Base-by-base conservation (phyloP, 2,329 filamentous ascomycete species). In the Pseudocercospora cruenta region DNA sequence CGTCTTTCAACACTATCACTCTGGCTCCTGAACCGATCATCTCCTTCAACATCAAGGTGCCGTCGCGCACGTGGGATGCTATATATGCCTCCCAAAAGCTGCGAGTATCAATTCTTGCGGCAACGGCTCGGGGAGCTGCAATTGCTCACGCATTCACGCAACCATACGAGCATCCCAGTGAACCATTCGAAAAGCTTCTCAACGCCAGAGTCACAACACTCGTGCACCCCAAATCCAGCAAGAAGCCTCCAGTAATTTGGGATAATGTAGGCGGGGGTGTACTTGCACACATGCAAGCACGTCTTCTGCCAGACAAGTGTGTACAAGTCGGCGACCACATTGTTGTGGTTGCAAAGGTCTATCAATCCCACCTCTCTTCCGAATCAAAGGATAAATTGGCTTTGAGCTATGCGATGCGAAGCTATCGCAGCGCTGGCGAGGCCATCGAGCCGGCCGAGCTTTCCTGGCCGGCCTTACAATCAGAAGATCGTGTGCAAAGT, bases 1-100 rank as follows among this genome's bases (percentile, higher is more conserved):
- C 87, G 2, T 89, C 87, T 1, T 84, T 90, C 76, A 87, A 79
- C 67, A 86, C 86, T 3, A 85, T 89, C 14, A 83, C 85, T 0
- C 77, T 89, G 2, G 73, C 80, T 31, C 87, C 87, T 1, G 69
- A 74, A 1, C 85, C 87, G 0, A 80, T 86, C n/a, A 80, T 89
- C 26, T 87, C 85, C 0, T 89, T 90, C 81, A 90, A 89, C 67
- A 81, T 89, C 63, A 83, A 83, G 60, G 71, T 81, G 1, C 85
- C 86, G 1, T 88, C 86, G 0, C 80, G 83, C 43, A 88, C 86
- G 0, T 81, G 86, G 57, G 79, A 82, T 61, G 85, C 85, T 6
- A 84, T 89, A 8, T 71, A 76, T 49, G 67, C 69, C 0, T 71
- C 71, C 3, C 74, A 77, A 3, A 72, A 78, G 0, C 85, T 89